A percentile compares a stretch with the other conserved stretches of the same genome.
phyloP scores from a whole-genome alignment of 495 filamentous ascomycete genomes.

The Neurospora africana region DNA sequence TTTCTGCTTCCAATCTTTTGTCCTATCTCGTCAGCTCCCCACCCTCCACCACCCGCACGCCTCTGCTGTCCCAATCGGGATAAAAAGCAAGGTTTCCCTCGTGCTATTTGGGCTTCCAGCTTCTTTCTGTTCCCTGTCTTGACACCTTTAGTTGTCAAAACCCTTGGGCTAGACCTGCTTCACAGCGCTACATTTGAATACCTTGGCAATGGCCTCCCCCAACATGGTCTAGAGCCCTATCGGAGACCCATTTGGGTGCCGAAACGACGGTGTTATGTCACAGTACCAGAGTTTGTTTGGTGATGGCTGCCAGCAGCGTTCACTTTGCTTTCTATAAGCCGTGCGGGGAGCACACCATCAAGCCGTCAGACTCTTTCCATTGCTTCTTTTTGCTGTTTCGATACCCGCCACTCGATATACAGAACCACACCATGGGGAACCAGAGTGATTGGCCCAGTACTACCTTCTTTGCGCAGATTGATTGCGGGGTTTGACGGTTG shows the following conservation, averaged over 20 bases:
- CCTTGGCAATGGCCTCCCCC: neutral
- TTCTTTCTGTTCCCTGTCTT: neutral
- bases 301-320: neutral
- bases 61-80: neutral
- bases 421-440: neutral
- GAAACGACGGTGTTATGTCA: neutral
- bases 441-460: neutral
- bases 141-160: neutral
- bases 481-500: conserved; percentile 1
- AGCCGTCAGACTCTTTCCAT: neutral
- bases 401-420: neutral
- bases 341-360: neutral
- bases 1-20: neutral
- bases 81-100: neutral
- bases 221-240: neutral
- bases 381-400: neutral
- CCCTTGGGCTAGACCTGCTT: neutral
- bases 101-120: neutral
- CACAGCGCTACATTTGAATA: neutral
- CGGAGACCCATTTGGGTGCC: neutral
- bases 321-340: neutral
- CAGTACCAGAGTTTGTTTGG: neutral
- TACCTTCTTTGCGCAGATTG: neutral
- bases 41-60: neutral
- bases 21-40: neutral